Base-by-base conservation (phyloP, 306 rosid species). In the Cicer bijugum region DNA sequence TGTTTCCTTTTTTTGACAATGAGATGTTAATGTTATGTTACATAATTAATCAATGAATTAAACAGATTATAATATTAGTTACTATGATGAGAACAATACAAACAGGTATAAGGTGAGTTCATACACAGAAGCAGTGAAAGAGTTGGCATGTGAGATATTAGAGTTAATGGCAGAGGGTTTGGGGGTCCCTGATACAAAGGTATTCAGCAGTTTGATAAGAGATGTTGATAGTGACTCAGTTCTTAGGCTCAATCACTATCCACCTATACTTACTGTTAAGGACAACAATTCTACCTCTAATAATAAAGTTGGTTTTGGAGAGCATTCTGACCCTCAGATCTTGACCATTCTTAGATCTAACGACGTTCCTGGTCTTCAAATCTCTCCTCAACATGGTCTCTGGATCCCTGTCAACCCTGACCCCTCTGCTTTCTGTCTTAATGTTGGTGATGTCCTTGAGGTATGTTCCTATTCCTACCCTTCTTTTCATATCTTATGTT, bases 271-370 rank as follows among this genome's bases (percentile, higher is more conserved):
- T 38, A 55, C 50, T 28, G 35, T 28, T 48, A 66, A 20, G 14
- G 80, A 83, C 75, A 71, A 11, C 68, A 80, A 3, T 53, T 81
- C 40, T 42, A 23, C 72, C 42, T 12, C 37, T 43, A 4, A 7
- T 65, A 17, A 19, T 19, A 81, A 59, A 40, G 78, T 89, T 52
- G 97, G 91, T 1, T 85, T 91, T 56, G 97, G 96, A 7, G 97
- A 82, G 84, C 97, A 92, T 81, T 82, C 92, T 74, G 97, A 92
- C 88, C 97, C 97, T 82, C 97, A 92, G 87, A 88, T 92, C 78
- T 12, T 89, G 61, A 89, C 96, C 47, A 74, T 92, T 1, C 80
- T 92, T 6, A 68, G 88, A 90, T 92, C 97, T 75, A 89, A 92
- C 85, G 92, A 92, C 16, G 97, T 88, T 6, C 40, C 57, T 33